Base-by-base conservation (phyloP, 1,139 yeast genomes). In the Debaryomyces coudertii region DNA sequence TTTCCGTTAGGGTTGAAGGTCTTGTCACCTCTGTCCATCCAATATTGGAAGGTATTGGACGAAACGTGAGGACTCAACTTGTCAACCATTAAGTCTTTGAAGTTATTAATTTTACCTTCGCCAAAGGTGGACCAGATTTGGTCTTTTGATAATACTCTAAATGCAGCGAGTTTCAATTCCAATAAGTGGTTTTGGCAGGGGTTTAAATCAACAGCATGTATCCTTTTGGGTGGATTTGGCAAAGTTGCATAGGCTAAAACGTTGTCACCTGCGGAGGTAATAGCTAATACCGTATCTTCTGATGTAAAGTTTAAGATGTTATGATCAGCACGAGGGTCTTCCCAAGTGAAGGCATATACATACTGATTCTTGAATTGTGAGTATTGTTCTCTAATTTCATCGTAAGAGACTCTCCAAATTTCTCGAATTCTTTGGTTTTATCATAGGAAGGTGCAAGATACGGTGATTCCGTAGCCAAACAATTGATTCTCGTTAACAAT, bases 271-370 rank as follows among this genome's bases (percentile, higher is more conserved):
- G 95, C 96, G 41, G 93, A 86, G 7, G 95, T 87, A 49, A 87
- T 87, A 22, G 93, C 93, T 56, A 87, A 74, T 7, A 87, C 88
- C 1, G 89, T 85, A 58, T 87, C 96, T 27, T 78, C 73, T 12
- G 80, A 67, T 33, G 74, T 71, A 56, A 87, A 73, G 43, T 82
- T 77, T 55, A 87, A 73, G 48, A 87, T 83, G 37, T 76, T 75
- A 52, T 82, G 79, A 65, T 87, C 96, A 65, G 86, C 95, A 47
- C 87, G 77, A 28, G 95, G 95, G 62, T 87, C 95, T 66, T 87
- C 96, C 96, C 96, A 87, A 7, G 95, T 87, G 66, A 87, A 87
- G 2, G 95, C 92, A 61, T 87, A 87, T 48, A 87, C 87, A 63
- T 86, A 87, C 66, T 87, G 90, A 61, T 85, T 77, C 49, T 79